Base-by-base conservation (phyloP, 768 basidiomycete species). In the Lentinula sp. region DNA sequence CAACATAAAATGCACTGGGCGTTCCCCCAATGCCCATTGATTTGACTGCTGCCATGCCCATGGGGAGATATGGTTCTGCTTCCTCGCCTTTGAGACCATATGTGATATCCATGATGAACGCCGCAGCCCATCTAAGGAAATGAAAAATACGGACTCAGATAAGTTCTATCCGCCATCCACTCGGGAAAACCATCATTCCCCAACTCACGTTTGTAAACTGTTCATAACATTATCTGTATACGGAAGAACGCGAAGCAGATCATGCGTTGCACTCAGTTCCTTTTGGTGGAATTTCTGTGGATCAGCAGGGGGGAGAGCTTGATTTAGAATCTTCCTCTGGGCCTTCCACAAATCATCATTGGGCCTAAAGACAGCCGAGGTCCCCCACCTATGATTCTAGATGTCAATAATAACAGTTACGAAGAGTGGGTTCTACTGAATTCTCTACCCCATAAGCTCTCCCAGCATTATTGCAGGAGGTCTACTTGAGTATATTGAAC, bases 401-500 rank as follows among this genome's bases (percentile, higher is more conserved):
- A 39, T 13, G 12, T 43, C 16, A 2, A 20, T 20, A 0, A 23
- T 18, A 12, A 46, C 46, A 23, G 12, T 8, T 5, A 23, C 16
- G 9, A 7, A 20, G n/a, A 15, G 20, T 4, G 7, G n/a, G 2
- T 8, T 10, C 4, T 9, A n/a, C 16, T 15, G 1, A 15, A 46
- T 16, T 41, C 60, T 20, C 56, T n/a, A 28, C 65, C 66, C 61
- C 32, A 65, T 60, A 16, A 64, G 33, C 12, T 63, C 48, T 9
- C 70, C 49, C 16, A 60, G 35, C 59, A 60, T 60, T 4, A 41
- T n/a, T 23, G 70, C 20, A 32, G 32, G 16, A 35, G 59, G 59
- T 12, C 75, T 65, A 61, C 66, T 66, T 2, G 76, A 75, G 62
- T 76, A 77, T 4, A 71, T 73, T 6, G 65, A 62, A 1, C 73